Percentiles rank a stretch among this genome's conserved stretches.
phyloP scores from a whole-genome alignment of 805 yeast genomes.

The Myxozyma mucilagina region DNA sequence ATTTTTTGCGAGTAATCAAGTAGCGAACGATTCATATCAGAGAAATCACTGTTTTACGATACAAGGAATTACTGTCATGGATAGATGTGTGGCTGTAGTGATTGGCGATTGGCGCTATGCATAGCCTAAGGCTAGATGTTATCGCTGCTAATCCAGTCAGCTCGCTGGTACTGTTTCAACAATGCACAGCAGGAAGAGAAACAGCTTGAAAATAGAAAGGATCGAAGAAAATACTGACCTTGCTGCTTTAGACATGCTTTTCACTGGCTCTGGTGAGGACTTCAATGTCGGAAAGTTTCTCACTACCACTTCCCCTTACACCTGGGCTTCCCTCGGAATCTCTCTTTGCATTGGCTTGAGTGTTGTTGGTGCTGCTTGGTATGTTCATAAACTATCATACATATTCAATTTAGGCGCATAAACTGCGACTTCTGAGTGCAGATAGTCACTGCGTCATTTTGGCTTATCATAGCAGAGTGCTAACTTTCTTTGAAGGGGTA shows the following conservation, averaged over 20 bases:
- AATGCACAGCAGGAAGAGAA: no score
- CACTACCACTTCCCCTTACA: conserved; percentile 83
- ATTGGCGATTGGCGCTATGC: background rate
- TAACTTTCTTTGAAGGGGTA: conserved; percentile 52
- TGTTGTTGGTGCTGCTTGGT: conserved; percentile 98
- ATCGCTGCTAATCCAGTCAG: no score
- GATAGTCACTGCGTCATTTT: no score
- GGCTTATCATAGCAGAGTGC: background rate
- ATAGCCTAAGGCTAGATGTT: background rate
- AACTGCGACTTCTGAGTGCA: no score
- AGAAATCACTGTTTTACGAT: no score
- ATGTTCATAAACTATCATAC: conserved; percentile 15
- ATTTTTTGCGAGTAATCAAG: background rate
- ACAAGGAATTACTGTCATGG: background rate
- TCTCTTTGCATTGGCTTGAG: conserved; percentile 88
- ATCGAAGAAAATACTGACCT: background rate
- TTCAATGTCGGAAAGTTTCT: conserved; percentile 91
- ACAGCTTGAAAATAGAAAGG: background rate
- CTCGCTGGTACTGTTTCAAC: no score
- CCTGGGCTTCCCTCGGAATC: conserved; percentile 95
- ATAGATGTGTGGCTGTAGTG: background rate
- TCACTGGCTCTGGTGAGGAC: conserved; percentile 88
- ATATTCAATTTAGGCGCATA: background rate
- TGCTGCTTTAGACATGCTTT: conserved; percentile 54
- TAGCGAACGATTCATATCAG: background rate